Percentiles rank a stretch among this genome's conserved stretches.
phyloP scores from a whole-genome alignment of 352 stramenopile genomes.

The Globisporangium polare region DNA sequence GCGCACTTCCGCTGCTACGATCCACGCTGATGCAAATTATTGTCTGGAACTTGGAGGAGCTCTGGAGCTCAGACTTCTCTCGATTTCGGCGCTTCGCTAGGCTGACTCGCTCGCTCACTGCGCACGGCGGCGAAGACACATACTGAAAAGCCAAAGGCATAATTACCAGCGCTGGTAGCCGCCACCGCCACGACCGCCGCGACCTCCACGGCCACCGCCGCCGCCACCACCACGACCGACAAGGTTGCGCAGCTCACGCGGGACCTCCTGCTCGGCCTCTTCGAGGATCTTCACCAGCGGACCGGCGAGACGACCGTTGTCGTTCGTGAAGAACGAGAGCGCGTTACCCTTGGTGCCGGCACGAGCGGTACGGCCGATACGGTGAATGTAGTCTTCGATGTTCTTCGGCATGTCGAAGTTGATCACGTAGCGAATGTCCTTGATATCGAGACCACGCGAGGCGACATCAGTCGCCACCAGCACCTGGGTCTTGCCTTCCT shows the following conservation, averaged over 20 bases:
- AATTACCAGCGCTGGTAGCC: constrained; percentile 47
- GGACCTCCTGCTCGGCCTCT: constrained; percentile 89
- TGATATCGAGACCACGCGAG: constrained; percentile 98
- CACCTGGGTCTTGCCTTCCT: constrained; percentile 92
- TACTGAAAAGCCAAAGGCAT: not conserved
- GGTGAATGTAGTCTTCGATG: constrained; percentile 98
- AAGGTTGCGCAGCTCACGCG: constrained; percentile 73
- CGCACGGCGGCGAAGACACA: not conserved
- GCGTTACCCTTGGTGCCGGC: constrained; percentile 93
- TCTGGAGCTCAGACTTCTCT: not conserved
- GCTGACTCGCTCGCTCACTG: not conserved
- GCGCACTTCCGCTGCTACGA: not conserved
- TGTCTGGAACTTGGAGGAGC: not conserved
- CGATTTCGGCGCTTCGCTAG: not conserved
- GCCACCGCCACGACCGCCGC: constrained; percentile 31
- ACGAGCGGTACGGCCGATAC: constrained; percentile 98
- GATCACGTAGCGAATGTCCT: constrained; percentile 98
- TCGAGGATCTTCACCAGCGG: constrained; percentile 88
- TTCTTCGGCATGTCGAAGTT: constrained; percentile 99
- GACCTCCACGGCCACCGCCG: constrained; percentile 49
- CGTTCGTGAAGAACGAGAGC: constrained; percentile 94
- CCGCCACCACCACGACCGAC: constrained; percentile 55
- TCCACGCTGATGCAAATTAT: not conserved
- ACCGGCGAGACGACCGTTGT: constrained; percentile 78
- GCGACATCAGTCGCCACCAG: constrained; percentile 99